Percentiles rank a stretch among this genome's conserved stretches.
Evolutionary conservation across 2,329 filamentous ascomycete genomes (phyloP).

Genomic region (Onygenales sp.): DNA sequence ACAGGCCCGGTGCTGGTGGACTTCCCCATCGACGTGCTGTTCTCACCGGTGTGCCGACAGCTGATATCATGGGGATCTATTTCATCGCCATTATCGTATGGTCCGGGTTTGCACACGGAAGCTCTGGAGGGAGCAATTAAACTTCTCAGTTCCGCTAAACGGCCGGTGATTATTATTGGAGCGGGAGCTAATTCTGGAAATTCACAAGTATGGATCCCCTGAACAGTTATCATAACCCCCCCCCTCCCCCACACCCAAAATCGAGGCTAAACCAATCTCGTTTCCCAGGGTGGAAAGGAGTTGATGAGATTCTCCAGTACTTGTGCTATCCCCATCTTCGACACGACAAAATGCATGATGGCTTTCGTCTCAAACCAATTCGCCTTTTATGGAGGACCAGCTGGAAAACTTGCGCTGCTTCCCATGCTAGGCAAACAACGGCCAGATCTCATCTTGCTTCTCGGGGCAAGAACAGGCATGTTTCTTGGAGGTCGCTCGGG

Average conservation of each 20-base stretch:
- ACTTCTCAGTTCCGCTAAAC: constrained; percentile 24
- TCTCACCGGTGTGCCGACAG: constrained; percentile 29
- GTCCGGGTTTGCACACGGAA: constrained; percentile 27
- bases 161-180: constrained; percentile 35
- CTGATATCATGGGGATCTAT: constrained; percentile 35
- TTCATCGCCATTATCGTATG: constrained; percentile 21
- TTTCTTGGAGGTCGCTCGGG: constrained; percentile 29
- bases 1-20: constrained; percentile 1
- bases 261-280: background rate
- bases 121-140: constrained; percentile 24
- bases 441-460: constrained; percentile 34
- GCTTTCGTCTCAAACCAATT: constrained; percentile 19
- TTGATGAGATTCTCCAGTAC: background rate
- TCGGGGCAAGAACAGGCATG: constrained; percentile 35
- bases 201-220: background rate
- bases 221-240: too few relatives aligned
- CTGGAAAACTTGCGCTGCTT: constrained; percentile 25
- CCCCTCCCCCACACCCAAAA: background rate
- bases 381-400: constrained; percentile 27
- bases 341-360: constrained; percentile 8
- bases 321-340: background rate
- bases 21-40: constrained; percentile 19
- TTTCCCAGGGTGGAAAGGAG: background rate
- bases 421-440: constrained; percentile 16
- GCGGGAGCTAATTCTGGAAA: constrained; percentile 22